Conservation (phyloP, 1,139 yeast species). For the Starmera stellimalicola region DNA sequence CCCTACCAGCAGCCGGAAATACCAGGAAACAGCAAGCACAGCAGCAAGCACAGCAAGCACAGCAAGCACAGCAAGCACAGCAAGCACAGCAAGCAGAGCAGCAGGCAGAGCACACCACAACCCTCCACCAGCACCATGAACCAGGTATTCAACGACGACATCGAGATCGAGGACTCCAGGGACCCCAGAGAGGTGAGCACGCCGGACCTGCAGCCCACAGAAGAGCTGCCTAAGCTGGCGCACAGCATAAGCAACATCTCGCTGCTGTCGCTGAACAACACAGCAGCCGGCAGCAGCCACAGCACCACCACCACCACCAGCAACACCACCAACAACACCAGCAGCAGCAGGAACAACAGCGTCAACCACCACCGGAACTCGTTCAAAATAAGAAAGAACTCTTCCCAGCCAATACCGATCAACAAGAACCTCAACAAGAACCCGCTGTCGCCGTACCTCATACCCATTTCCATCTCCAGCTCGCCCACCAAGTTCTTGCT, state of each 20-base stretch:
- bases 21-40: no score
- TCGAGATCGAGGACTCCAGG: constrained; percentile 10
- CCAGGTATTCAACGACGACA: constrained; percentile 11
- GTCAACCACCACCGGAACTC: no score
- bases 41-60: no score
- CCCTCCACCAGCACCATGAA: no score
- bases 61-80: no score
- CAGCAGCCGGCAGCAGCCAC: constrained; percentile 1
- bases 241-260: neutral
- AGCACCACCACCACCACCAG: constrained; percentile 15
- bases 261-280: neutral
- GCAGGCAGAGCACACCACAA: no score
- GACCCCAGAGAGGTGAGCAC: no score
- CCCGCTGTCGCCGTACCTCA: constrained; percentile 10
- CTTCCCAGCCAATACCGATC: neutral
- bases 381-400: no score
- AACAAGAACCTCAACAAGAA: neutral
- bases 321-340: constrained; percentile 2
- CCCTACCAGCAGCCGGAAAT: no score
- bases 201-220: neutral
- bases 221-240: neutral
- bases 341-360: constrained; percentile 3
- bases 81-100: no score
- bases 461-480: constrained; percentile 13
- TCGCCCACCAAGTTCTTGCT: constrained; percentile 15